Percentiles rank a stretch among this genome's conserved stretches.
phyloP scores from a whole-genome alignment of 1,284 basidiomycete genomes.

The Ceratobasidium sp. region DNA sequence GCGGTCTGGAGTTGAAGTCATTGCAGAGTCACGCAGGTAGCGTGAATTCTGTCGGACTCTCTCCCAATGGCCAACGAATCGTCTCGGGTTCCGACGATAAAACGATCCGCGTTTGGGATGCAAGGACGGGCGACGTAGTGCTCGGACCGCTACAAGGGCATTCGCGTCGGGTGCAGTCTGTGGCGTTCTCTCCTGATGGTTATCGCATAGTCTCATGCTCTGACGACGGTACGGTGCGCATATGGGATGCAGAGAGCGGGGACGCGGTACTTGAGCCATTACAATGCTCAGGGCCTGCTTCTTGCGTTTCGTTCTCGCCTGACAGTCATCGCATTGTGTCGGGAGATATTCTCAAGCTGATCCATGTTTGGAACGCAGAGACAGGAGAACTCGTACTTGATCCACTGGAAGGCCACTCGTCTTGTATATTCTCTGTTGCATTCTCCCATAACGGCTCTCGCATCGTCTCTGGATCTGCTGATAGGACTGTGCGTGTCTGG shows the following conservation, averaged over 20 bases:
- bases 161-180: background rate
- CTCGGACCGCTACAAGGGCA: background rate
- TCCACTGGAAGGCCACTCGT: conserved; percentile 43
- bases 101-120: background rate
- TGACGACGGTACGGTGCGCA: no score
- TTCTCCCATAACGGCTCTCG: conserved; percentile 40
- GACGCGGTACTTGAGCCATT: no score
- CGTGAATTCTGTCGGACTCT: background rate
- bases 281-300: no score
- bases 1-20: background rate
- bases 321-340: background rate
- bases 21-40: background rate
- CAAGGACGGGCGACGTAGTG: background rate
- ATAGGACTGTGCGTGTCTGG: conserved; percentile 41
- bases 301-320: background rate
- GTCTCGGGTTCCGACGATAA: background rate
- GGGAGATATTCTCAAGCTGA: no score
- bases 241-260: no score
- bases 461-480: conserved; percentile 38
- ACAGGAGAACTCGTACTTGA: conserved; percentile 23
- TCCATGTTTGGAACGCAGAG: background rate
- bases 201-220: no score
- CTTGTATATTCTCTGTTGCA: conserved; percentile 10
- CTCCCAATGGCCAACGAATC: background rate
- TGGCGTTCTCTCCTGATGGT: background rate